Evolutionary conservation across 495 filamentous ascomycete species (phyloP), one percentile per base, ranked within the genome.

Genomic region (Usnea hakonensis): DNA sequence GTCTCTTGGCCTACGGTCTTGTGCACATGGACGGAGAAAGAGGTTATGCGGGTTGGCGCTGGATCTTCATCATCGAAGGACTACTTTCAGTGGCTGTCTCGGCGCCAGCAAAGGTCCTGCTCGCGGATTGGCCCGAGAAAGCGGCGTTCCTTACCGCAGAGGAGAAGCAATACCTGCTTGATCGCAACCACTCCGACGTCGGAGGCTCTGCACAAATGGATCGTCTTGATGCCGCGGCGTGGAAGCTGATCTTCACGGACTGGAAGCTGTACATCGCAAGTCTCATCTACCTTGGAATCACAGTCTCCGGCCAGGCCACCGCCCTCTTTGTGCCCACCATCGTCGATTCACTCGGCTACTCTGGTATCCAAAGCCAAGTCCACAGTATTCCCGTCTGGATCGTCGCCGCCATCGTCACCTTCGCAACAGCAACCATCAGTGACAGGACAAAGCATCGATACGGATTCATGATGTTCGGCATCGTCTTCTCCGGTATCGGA

Each of bases 11-110:
- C 9, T 89, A 76, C 72, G 80, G 75, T 13, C 75, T 78, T n/a
- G 73, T 70, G 21, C 77, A 86, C 53, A 87, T 90, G 85, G 69
- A 74, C 55, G 85, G 85, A 0, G 76, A 86, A 2, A 84, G 84
- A 10, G 84, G 81, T 52, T 76, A 78, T 21, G 79, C 80, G 55
- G 89, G 89, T n/a, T 94, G 90, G 90, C 76, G 83, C 16, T 92
- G 90, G 86, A 91, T 92, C 62, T 92, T 93, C 65, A 90, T 91
- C 33, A 74, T 92, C 32, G 87, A 90, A 75, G 87, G 87, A 6
- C 77, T 90, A n/a, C 73, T 84, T 4, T 91, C 90, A 0, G 77
- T 90, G 4, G 40, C 86, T 0, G 75, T 89, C 28, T 83, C 87
- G 0, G 38, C 81, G 0, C 60, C 77, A 2, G 83, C 85, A 4